Conservation (phyloP, 805 yeast genomes). For the Candida parachauliodes region DNA sequence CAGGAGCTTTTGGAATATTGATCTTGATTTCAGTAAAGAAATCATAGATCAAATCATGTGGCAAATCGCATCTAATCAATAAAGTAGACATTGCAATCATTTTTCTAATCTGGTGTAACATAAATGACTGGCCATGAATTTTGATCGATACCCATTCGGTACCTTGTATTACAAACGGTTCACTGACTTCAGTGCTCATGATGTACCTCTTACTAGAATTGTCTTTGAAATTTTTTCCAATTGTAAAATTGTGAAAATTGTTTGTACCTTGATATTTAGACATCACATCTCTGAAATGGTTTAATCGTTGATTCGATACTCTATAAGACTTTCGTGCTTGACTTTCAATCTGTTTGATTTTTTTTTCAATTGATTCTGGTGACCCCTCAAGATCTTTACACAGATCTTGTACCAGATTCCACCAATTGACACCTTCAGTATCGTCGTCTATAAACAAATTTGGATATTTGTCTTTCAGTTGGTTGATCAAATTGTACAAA, state of each 20-base stretch:
- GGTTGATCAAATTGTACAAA: conserved; percentile 56
- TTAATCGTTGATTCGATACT: conserved; percentile 58
- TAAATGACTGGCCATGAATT: conserved; percentile 96
- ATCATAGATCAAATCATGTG: conserved; percentile 67
- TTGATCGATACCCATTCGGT: conserved; percentile 96
- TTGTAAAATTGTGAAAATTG: conserved; percentile 85
- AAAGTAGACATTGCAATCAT: conserved; percentile 96
- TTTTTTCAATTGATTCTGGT: conserved; percentile 26
- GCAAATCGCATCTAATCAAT: conserved; percentile 82
- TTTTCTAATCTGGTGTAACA: conserved; percentile 96
- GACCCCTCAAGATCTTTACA: conserved; percentile 20
- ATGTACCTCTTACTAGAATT: conserved; percentile 82
- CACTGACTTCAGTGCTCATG: conserved; percentile 74
- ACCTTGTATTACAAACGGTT: conserved; percentile 86
- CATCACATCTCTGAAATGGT: conserved; percentile 64
- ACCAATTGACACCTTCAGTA: conserved; percentile 69
- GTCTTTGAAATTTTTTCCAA: conserved; percentile 79
- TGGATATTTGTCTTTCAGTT: conserved; percentile 52
- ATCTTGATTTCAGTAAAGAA: conserved; percentile 73
- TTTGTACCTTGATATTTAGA: conserved; percentile 78
- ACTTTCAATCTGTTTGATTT: conserved; percentile 62
- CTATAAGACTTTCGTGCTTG: conserved; percentile 66
- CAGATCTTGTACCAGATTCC: conserved; percentile 52
- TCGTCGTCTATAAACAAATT: conserved; percentile 55
- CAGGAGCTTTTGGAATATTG: conserved; percentile 97